Evolutionary conservation across 805 yeast species (phyloP).

Genomic region (Cyberlindnera amylophila): DNA sequence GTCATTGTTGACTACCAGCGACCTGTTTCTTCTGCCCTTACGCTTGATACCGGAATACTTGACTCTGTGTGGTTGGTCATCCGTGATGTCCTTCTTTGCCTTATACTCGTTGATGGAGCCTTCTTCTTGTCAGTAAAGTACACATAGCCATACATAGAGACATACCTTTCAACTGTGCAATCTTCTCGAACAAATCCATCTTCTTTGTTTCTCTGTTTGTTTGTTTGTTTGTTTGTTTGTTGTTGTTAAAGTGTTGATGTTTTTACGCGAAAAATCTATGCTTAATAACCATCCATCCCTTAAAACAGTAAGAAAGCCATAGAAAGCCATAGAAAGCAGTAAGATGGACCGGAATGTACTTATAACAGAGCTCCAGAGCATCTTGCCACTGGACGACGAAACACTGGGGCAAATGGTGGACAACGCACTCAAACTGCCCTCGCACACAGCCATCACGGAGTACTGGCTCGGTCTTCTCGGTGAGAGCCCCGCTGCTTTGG

Average conservation of each 20-base stretch:
- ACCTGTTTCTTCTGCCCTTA: conserved; percentile 34
- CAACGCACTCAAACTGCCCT: conserved; percentile 44
- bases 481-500: conserved; percentile 48
- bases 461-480: conserved; percentile 58
- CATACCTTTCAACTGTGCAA: conserved; percentile 23
- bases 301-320: too few species aligned
- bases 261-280: too few species aligned
- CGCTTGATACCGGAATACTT: too few species aligned
- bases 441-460: conserved; percentile 44
- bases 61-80: too few species aligned
- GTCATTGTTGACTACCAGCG: conserved; percentile 29
- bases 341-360: conserved; percentile 4
- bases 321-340: too few species aligned
- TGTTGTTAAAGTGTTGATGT: too few species aligned
- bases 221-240: too few species aligned
- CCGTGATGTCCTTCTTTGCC: conserved; percentile 1
- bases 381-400: conserved; percentile 58
- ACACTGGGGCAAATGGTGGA: conserved; percentile 51
- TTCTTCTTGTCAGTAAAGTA: conserved; percentile 6
- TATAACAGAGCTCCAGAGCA: conserved; percentile 22
- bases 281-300: too few species aligned
- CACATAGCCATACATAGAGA: too few species aligned
- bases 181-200: conserved; percentile 16
- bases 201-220: not conserved
- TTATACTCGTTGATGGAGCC: conserved; percentile 20